Percentiles rank a stretch among this genome's conserved stretches.
Conservation (phyloP, 441 rosid genomes). For the Arabidopsis lyrata region DNA sequence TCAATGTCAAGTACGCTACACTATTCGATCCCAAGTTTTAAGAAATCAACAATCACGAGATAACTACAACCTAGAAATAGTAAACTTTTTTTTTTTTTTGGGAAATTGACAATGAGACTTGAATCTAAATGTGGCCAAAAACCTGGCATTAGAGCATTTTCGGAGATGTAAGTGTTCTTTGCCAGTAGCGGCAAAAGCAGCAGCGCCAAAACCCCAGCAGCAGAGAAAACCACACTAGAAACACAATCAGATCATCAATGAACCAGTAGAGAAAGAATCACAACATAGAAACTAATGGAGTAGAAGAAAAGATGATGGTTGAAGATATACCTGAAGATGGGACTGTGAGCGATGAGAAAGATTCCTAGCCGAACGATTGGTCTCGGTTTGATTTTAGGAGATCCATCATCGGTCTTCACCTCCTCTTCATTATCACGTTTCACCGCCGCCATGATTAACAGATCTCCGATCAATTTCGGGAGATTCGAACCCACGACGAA, state of each 20-base stretch:
- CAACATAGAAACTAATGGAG: neutral
- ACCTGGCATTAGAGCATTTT: constrained; percentile 99
- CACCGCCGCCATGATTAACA: constrained; percentile 38
- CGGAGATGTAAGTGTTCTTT: constrained; percentile 93
- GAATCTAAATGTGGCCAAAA: constrained; percentile 4
- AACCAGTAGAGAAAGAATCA: constrained; percentile 11
- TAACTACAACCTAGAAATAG: neutral
- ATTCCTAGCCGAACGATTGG: constrained; percentile 86
- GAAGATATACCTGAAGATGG: constrained; percentile 61
- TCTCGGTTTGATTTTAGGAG: constrained; percentile 60
- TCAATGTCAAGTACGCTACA: constrained; percentile 3
- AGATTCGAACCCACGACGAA: constrained; percentile 10
- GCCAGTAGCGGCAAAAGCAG: constrained; percentile 82
- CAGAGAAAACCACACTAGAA: constrained; percentile 72
- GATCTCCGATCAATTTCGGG: constrained; percentile 33
- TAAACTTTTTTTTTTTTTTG: neutral
- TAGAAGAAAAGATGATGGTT: neutral
- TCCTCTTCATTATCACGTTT: constrained; percentile 15
- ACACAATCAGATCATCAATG: constrained; percentile 31
- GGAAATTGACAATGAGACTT: neutral
- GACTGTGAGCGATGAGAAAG: constrained; percentile 78
- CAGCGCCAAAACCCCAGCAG: constrained; percentile 76
- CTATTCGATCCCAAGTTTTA: neutral
- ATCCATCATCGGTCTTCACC: constrained; percentile 42
- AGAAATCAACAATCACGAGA: constrained; percentile 5